Evolutionary conservation across 306 rosid genomes (phyloP), one percentile per base, ranked within the genome.

Genomic region (Vicia faba): DNA sequence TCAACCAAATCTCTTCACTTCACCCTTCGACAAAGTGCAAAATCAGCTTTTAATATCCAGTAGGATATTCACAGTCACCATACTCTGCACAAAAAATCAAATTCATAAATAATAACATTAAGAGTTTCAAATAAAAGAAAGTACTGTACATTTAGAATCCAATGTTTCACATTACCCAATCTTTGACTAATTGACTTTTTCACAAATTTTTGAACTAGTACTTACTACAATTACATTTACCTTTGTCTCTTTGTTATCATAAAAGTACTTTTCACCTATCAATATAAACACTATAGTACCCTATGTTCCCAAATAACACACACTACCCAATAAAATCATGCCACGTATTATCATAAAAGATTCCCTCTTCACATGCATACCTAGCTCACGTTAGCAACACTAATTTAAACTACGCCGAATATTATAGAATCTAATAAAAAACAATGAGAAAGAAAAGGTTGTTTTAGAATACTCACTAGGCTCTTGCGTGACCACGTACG

Each of bases 401-500:
- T 4, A 11, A 5, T 60, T 72, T 87, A 82, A 53, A 39, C n/a
- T 72, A 54, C 75, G 57, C 82, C 13, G 6, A 33, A 33, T 25
- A 25, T 4, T 18, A 12, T 4, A 13, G 19, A 25, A 65, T 12
- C 50, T 12, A 59, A 31, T 2, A 33, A 48, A 15, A 10, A 74
- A 16, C 8, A 3, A 2, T 0, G 10, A 2, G 8, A 14, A 14
- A 5, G 5, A 16, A 16, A 5, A 56, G 20, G 36, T 14, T 0
- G 7, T 4, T 43, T 20, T 38, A 54, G 67, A 31, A 36, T 71
- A 86, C 99, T 74, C 56, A 95, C 99, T 90, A 0, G 99, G 99
- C 77, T 75, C 86, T 69, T 95, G 97, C 19, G 99, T 88, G 76
- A 95, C 99, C 43, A 95, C 96, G 73, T 77, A 90, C 20, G 99